Conservation (phyloP, 192 early-diverging fungal genomes). For the Umbelopsis isabellina region DNA sequence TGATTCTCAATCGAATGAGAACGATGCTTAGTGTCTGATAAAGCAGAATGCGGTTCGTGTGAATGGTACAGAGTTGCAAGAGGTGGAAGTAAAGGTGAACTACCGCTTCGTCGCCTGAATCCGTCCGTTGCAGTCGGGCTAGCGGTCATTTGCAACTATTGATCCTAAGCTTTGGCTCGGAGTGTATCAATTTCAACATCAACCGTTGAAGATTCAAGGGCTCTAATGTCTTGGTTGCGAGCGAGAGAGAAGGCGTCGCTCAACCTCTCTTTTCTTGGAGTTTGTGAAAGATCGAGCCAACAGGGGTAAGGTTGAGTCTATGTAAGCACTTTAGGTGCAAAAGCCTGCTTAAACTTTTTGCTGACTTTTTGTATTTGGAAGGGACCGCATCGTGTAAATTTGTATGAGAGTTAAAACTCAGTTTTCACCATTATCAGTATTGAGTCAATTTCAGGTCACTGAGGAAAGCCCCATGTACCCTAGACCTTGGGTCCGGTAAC, state of each 20-base stretch:
- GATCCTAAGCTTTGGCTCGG: not conserved
- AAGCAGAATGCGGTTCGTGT: not conserved
- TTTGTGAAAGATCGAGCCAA: not conserved
- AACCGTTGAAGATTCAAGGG: not conserved
- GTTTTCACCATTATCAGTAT: too few species aligned
- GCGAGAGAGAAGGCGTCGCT: too few species aligned
- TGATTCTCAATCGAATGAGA: not conserved
- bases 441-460: too few species aligned
- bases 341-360: too few species aligned
- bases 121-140: not conserved
- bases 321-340: too few species aligned
- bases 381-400: too few species aligned
- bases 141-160: constrained; percentile 18
- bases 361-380: too few species aligned
- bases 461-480: too few species aligned
- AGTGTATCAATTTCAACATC: not conserved
- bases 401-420: too few species aligned
- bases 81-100: not conserved
- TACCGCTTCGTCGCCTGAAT: not conserved
- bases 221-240: not conserved
- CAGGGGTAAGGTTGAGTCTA: too few species aligned
- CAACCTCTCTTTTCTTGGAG: not conserved
- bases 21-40: not conserved
- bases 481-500: too few species aligned
- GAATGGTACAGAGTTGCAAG: not conserved